phyloP scores from a whole-genome alignment of 306 rosid genomes.

The Styphnolobium japonicum region DNA sequence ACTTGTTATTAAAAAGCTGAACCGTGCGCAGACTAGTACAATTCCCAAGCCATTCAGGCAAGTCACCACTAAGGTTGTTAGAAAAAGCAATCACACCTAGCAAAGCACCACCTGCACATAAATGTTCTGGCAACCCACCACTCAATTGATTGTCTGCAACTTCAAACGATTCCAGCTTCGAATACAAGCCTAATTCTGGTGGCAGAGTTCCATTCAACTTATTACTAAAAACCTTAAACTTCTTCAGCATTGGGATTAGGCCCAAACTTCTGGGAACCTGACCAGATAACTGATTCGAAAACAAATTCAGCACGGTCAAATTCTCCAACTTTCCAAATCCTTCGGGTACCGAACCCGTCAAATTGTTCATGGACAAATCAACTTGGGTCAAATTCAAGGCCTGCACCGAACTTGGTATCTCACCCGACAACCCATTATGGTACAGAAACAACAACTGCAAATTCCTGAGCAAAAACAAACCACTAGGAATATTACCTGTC shows the following conservation, averaged over 20 bases:
- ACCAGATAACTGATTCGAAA: conserved; percentile 52
- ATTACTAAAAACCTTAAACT: conserved; percentile 52
- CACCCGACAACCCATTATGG: conserved; percentile 55
- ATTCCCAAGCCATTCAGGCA: conserved; percentile 60
- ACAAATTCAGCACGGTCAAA: conserved; percentile 41
- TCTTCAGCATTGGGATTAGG: conserved; percentile 34
- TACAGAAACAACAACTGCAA: conserved; percentile 43
- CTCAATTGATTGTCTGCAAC: conserved; percentile 56
- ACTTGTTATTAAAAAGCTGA: conserved; percentile 49
- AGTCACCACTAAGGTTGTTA: conserved; percentile 52
- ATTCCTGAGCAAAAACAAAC: conserved; percentile 47
- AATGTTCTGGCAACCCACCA: conserved; percentile 67
- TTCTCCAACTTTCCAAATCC: conserved; percentile 52
- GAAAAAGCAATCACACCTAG: conserved; percentile 55
- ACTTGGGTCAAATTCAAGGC: conserved; percentile 39
- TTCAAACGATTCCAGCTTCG: conserved; percentile 57
- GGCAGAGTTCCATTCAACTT: conserved; percentile 77
- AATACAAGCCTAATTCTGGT: conserved; percentile 59
- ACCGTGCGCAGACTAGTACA: conserved; percentile 47
- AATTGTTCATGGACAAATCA: conserved; percentile 60
- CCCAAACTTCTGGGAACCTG: conserved; percentile 63
- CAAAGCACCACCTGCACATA: conserved; percentile 57
- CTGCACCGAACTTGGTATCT: conserved; percentile 48
- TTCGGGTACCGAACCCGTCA: conserved; percentile 60
- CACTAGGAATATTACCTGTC: conserved; percentile 55